Percentiles rank a stretch among this genome's conserved stretches.
These are phyloP conservation scores for Catenaria anguillulae DNA, from an alignment of 371 early-diverging fungal species.

Conservation along the genomic window DNA sequence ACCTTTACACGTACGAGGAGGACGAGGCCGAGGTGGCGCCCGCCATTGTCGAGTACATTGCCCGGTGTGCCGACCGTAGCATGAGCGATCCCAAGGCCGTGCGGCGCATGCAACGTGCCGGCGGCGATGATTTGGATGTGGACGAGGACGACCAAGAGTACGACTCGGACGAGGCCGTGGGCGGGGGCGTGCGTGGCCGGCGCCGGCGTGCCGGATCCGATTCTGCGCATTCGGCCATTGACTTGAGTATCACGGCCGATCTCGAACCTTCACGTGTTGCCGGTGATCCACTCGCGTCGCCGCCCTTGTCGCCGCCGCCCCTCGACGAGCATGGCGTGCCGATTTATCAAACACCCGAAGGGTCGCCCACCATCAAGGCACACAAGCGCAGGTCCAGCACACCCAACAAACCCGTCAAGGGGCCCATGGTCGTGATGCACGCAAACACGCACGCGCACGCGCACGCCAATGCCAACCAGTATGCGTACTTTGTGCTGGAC, in stretches of 20 bases:
- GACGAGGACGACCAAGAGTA: no score
- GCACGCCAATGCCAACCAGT: no score
- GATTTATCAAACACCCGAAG: not conserved
- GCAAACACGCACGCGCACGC: slow-evolving; percentile 5
- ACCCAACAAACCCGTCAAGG: slow-evolving; percentile 13
- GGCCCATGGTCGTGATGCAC: slow-evolving; percentile 16
- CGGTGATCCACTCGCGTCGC: not conserved
- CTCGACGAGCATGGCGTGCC: slow-evolving; percentile 20
- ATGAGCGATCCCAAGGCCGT: not conserved
- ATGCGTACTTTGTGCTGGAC: slow-evolving; percentile 22
- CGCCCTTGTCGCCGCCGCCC: slow-evolving; percentile 19
- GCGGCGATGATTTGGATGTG: not conserved
- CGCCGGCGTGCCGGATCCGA: not conserved
- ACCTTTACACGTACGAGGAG: slow-evolving; percentile 70
- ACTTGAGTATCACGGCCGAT: not conserved
- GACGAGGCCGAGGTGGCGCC: slow-evolving; percentile 49
- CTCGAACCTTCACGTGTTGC: not conserved
- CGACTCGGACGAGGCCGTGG: not conserved
- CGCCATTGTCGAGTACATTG: slow-evolving; percentile 54
- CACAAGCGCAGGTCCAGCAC: not conserved
- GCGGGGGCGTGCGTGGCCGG: no score
- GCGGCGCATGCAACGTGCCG: not conserved
- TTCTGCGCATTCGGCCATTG: not conserved
- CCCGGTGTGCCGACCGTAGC: slow-evolving; percentile 40
- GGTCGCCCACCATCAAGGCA: not conserved